A percentile compares a stretch with the other conserved stretches of the same genome.
Evolutionary conservation across 116 monocot species (phyloP).

Genomic region (Trichopus zeylanicus): DNA sequence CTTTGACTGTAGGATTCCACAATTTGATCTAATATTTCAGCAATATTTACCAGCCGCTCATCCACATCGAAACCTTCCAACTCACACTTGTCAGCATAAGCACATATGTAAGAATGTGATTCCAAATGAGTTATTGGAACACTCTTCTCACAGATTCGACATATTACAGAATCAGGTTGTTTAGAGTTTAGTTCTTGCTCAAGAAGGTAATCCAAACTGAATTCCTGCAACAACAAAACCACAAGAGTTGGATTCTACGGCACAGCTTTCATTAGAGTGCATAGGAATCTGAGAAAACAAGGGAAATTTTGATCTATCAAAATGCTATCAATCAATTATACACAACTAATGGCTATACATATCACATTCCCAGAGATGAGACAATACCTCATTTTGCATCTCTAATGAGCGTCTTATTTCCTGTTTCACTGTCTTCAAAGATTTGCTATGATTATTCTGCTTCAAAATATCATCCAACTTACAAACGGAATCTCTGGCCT

Average conservation of each 20-base stretch:
- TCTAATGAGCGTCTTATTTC: slow-evolving; percentile 4
- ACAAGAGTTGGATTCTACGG: slow-evolving; percentile 3
- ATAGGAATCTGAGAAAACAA: slow-evolving; percentile 21
- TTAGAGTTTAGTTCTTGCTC: slow-evolving; percentile 18
- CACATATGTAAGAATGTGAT: slow-evolving; percentile 77
- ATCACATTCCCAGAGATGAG: background rate
- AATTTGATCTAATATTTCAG: slow-evolving; percentile 69
- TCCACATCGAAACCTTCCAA: slow-evolving; percentile 51
- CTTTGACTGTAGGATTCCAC: slow-evolving; percentile 42
- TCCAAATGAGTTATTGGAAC: slow-evolving; percentile 54
- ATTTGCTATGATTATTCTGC: background rate
- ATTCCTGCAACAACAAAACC: background rate
- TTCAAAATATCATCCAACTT: background rate
- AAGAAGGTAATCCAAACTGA: slow-evolving; percentile 17
- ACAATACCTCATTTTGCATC: slow-evolving; percentile 18
- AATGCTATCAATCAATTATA: background rate
- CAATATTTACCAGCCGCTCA: slow-evolving; percentile 43
- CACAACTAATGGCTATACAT: background rate
- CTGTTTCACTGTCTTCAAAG: background rate
- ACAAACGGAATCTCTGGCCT: slow-evolving; percentile 10
- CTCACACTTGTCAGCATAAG: slow-evolving; percentile 77
- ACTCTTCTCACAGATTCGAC: slow-evolving; percentile 71
- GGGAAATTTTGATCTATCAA: background rate
- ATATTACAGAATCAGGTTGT: slow-evolving; percentile 42
- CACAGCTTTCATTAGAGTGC: slow-evolving; percentile 9